Base-by-base conservation (phyloP, 1,284 basidiomycete genomes). In the Microbotryum saponariae region DNA sequence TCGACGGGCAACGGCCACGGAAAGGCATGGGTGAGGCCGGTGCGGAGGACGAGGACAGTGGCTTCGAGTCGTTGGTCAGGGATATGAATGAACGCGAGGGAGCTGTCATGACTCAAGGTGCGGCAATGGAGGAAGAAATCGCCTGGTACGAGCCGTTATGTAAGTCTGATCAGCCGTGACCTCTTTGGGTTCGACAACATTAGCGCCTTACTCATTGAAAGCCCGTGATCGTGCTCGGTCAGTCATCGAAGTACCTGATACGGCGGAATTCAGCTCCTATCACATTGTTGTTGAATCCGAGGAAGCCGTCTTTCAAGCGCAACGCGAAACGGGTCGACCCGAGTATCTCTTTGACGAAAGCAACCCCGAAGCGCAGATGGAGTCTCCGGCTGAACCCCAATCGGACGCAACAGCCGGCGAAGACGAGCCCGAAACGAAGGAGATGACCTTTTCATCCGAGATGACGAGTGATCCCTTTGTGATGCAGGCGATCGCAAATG, bases 61-160 rank as follows among this genome's bases (percentile, higher is more conserved):
- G 54, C 49, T 42, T 42, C 37, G 37, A 42, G 14, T 42, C 37
- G 37, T 42, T 42, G 37, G 33, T 55, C 14, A 42, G 58, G 1
- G 27, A 58, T 31, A 67, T 64, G 66, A 57, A 65, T 9, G 29
- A 56, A 55, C 59, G 63, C 29, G 65, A 67, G 46, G 65, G 62
- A 2, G 21, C 55, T 56, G 50, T 47, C 45, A 45, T 63, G 1
- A 47, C 21, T 6, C 42, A 61, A 16, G 61, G 56, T n/a, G 57
- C 56, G 6, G 62, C 55, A 6, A 59, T 66, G 60, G 64, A 64
- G 9, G 62, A 63, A 45, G 62, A 62, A 8, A 52, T 66, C 2
- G 56, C 62, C 1, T 68, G 56, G 56, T 68, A 66, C 50, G 45
- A 54, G 33, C 67, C 67, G 1, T 12, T 54, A 20, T 42, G 67